Percentiles rank a stretch among this genome's conserved stretches.
phyloP scores from a whole-genome alignment of 129 eudicot genomes.

The Calendula officinalis region DNA sequence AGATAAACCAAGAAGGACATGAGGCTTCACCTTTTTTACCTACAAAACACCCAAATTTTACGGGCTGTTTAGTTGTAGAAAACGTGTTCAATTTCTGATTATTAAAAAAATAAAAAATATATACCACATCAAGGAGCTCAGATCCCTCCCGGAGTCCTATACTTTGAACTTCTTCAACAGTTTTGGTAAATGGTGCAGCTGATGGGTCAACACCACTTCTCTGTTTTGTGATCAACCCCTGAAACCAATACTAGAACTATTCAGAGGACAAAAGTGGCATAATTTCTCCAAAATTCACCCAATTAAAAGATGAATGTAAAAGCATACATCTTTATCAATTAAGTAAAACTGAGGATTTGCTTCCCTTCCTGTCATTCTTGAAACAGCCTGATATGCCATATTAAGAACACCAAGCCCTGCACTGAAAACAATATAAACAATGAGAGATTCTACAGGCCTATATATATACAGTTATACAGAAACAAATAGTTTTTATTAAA shows the following conservation, averaged over 20 bases:
- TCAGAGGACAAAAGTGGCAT: constrained; percentile 5
- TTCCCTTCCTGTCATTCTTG: constrained; percentile 71
- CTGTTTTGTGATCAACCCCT: constrained; percentile 93
- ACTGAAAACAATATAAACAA: constrained; percentile 50
- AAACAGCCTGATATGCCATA: constrained; percentile 84
- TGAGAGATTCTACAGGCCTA: neutral
- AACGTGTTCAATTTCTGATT: neutral
- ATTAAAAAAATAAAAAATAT: neutral
- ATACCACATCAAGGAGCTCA: constrained; percentile 84
- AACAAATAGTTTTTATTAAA: neutral
- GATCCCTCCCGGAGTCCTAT: constrained; percentile 91
- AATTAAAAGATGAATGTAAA: neutral
- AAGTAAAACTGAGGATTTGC: constrained; percentile 92
- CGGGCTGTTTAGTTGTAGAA: neutral
- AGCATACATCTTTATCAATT: constrained; percentile 86
- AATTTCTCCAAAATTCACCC: neutral
- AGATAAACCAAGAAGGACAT: constrained; percentile 96
- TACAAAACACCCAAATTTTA: constrained; percentile 32
- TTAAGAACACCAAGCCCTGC: constrained; percentile 99
- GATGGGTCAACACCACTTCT: constrained; percentile 83
- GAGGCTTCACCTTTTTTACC: constrained; percentile 96
- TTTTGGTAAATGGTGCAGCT: constrained; percentile 82
- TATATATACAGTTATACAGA: too few relatives aligned
- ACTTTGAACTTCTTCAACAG: constrained; percentile 48
- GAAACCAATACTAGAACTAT: constrained; percentile 27